A percentile compares a stretch with the other conserved stretches of the same genome.
Evolutionary conservation across 73 alveolate genomes (phyloP).

Genomic region (Paramecium sonneborni): DNA sequence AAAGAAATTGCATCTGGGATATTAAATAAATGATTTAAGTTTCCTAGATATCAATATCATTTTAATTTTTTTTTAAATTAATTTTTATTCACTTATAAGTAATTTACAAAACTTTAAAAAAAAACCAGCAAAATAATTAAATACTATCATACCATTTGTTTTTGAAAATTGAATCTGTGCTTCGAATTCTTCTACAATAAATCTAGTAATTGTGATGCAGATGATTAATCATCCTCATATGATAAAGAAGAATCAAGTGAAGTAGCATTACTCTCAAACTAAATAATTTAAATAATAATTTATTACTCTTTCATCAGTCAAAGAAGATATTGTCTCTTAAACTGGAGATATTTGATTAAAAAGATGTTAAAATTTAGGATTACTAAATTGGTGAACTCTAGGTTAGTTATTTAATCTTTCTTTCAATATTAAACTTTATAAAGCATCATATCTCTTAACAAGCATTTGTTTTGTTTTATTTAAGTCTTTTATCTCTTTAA

Average conservation of each 20-base stretch:
- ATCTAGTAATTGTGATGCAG: background rate
- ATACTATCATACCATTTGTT: background rate
- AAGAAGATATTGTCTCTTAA: slow-evolving; percentile 43
- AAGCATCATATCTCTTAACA: background rate
- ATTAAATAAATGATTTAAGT: background rate
- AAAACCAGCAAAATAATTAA: background rate
- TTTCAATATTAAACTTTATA: background rate
- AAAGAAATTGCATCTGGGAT: slow-evolving; percentile 5
- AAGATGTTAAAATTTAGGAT: background rate
- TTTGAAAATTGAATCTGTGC: slow-evolving; percentile 7
- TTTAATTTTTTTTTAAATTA: background rate
- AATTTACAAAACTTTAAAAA: background rate
- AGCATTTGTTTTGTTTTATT: background rate
- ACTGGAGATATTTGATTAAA: background rate
- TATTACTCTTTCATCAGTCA: slow-evolving; percentile 32
- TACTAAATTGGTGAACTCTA: background rate
- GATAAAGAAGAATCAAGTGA: slow-evolving; percentile 13
- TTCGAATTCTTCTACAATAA: background rate
- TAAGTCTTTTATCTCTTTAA: background rate
- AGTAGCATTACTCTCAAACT: slow-evolving; percentile 42
- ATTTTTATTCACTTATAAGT: background rate
- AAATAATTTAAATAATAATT: background rate
- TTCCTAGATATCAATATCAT: too few relatives aligned
- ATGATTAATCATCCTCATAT: slow-evolving; percentile 11
- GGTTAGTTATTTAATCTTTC: background rate